Evolutionary conservation across 2,329 filamentous ascomycete species (phyloP).

Genomic region (Alternaria hordeiaustralica): DNA sequence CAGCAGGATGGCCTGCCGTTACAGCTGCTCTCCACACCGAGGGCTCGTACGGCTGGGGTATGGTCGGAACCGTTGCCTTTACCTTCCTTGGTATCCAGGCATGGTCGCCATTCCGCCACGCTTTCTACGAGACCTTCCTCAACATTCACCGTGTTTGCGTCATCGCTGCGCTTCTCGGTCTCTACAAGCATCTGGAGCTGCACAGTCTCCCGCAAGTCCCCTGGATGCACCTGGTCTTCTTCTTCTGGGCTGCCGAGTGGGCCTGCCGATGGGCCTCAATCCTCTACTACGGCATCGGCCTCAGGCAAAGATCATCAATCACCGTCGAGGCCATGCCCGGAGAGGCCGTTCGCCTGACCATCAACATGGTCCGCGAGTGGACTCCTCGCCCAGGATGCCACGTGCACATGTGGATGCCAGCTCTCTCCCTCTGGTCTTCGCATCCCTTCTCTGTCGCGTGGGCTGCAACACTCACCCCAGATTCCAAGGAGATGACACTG

Average conservation of each 20-base stretch:
- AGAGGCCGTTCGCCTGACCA: constrained; percentile 67
- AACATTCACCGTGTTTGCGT: constrained; percentile 82
- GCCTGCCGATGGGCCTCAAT: constrained; percentile 57
- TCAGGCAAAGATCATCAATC: constrained; percentile 58
- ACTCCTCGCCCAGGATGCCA: constrained; percentile 63
- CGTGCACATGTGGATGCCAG: constrained; percentile 66
- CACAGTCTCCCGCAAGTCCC: constrained; percentile 71
- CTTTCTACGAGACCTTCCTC: constrained; percentile 97
- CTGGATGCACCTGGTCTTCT: constrained; percentile 75
- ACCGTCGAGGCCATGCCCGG: constrained; percentile 65
- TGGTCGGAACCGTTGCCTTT: constrained; percentile 66
- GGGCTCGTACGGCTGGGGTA: constrained; percentile 70
- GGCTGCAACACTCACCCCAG: constrained; percentile 45
- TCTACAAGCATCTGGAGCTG: constrained; percentile 79
- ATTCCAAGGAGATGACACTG: constrained; percentile 44
- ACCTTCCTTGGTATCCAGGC: constrained; percentile 72
- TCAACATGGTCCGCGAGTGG: constrained; percentile 63
- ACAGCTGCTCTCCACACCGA: constrained; percentile 61
- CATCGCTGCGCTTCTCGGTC: constrained; percentile 69
- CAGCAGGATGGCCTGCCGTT: constrained; percentile 68
- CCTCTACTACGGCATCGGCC: constrained; percentile 61
- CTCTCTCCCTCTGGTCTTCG: constrained; percentile 50
- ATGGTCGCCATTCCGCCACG: constrained; percentile 82
- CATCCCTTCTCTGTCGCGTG: constrained; percentile 61
- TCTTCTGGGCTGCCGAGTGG: constrained; percentile 78